A percentile compares a stretch with the other conserved stretches of the same genome.
phyloP scores from a whole-genome alignment of 805 yeast species.

The Jamesozyma piceae region DNA sequence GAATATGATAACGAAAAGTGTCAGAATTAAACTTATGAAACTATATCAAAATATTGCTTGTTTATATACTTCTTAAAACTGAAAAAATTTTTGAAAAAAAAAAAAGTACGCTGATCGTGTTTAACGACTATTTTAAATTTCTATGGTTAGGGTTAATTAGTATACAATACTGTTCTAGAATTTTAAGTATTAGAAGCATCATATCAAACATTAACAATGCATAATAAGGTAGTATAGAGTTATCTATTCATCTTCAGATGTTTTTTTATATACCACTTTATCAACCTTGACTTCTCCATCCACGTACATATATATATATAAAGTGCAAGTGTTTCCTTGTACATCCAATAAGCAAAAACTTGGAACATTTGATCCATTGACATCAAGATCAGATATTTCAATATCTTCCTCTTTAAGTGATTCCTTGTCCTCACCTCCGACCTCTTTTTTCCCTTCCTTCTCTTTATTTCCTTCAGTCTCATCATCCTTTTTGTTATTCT shows the following conservation, averaged over 20 bases:
- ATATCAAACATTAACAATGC: too few relatives aligned
- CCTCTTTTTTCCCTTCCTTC: background rate
- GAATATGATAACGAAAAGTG: too few relatives aligned
- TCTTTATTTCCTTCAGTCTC: constrained; percentile 2
- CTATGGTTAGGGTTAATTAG: background rate
- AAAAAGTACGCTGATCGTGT: background rate
- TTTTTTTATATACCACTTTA: constrained; percentile 62
- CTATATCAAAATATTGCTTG: background rate
- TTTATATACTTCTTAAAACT: constrained; percentile 2
- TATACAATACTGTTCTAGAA: too few relatives aligned
- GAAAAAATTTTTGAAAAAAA: background rate
- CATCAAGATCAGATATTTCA: constrained; percentile 16
- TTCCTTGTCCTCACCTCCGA: background rate
- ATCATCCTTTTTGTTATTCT: constrained; percentile 3
- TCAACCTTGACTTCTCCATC: constrained; percentile 86
- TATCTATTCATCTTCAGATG: background rate
- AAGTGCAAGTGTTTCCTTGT: constrained; percentile 66
- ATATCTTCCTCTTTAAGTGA: constrained; percentile 14
- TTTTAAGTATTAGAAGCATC: too few relatives aligned
- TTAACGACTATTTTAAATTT: background rate
- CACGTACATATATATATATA: constrained; percentile 74
- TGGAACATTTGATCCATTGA: constrained; percentile 44
- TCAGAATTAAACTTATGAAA: too few relatives aligned
- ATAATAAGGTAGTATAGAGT: background rate
- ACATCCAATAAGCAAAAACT: constrained; percentile 84